Conservation (phyloP, 768 basidiomycete genomes). For the Postia placenta region DNA sequence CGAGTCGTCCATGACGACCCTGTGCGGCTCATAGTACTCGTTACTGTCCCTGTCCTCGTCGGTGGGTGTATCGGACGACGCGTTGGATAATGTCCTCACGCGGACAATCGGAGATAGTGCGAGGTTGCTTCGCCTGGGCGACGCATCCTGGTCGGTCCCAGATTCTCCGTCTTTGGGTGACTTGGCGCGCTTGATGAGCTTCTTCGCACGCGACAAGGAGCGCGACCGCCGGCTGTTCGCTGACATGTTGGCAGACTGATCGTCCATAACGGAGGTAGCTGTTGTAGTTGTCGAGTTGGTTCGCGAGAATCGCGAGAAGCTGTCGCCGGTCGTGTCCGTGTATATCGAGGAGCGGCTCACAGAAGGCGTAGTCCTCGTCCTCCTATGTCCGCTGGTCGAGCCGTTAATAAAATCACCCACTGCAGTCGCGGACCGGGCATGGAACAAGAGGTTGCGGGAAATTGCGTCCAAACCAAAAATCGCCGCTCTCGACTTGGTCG, state of each 20-base stretch:
- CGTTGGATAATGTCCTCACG: constrained; percentile 38
- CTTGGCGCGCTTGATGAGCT: constrained; percentile 39
- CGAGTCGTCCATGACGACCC: constrained; percentile 49
- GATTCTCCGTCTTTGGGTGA: constrained; percentile 34
- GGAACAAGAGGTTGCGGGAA: constrained; percentile 78
- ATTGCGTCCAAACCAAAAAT: constrained; percentile 88
- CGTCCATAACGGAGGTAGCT: constrained; percentile 59
- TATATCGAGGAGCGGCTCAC: constrained; percentile 66
- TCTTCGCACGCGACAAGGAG: constrained; percentile 37
- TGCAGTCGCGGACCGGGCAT: constrained; percentile 55
- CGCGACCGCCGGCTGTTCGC: constrained; percentile 31
- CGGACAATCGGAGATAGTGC: neutral
- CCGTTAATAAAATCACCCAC: constrained; percentile 75
- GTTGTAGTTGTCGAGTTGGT: constrained; percentile 65
- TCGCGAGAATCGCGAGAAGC: constrained; percentile 59
- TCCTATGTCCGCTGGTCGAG: constrained; percentile 61
- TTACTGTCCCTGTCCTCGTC: constrained; percentile 32
- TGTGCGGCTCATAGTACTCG: constrained; percentile 6
- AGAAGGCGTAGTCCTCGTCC: constrained; percentile 65
- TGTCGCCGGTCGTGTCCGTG: constrained; percentile 63
- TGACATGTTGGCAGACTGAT: constrained; percentile 32
- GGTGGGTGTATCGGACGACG: constrained; percentile 30
- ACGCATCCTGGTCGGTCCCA: constrained; percentile 22
- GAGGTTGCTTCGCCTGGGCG: constrained; percentile 6
- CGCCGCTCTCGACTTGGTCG: constrained; percentile 67